Evolutionary conservation across 2,329 filamentous ascomycete species (phyloP).

Genomic region (Geosmithia putterillii): DNA sequence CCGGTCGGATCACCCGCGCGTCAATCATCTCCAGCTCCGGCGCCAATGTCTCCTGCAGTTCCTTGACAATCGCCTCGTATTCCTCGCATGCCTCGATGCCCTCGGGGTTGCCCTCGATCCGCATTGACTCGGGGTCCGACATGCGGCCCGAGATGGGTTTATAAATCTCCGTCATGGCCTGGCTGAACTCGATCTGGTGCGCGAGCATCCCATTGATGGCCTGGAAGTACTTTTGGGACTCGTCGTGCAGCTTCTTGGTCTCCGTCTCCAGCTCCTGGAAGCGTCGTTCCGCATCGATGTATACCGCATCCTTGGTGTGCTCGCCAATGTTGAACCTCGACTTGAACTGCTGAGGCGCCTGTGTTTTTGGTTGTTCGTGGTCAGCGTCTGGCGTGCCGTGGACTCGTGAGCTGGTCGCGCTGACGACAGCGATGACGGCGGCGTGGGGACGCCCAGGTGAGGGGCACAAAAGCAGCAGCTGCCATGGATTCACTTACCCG

Average conservation of each 20-base stretch:
- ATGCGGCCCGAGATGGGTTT: constrained; percentile 93
- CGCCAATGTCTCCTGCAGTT: constrained; percentile 75
- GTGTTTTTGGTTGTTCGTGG: not conserved
- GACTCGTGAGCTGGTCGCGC: not conserved
- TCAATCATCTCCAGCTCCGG: constrained; percentile 99
- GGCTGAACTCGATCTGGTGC: constrained; percentile 97
- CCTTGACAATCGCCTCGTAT: constrained; percentile 82
- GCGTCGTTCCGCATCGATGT: constrained; percentile 84
- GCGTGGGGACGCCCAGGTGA: constrained; percentile 11
- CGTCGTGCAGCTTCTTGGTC: constrained; percentile 93
- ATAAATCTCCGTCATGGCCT: constrained; percentile 93
- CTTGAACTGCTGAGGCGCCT: constrained; percentile 87
- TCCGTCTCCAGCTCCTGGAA: constrained; percentile 91
- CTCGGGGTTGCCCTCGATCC: constrained; percentile 77
- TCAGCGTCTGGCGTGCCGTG: not conserved
- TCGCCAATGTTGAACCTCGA: constrained; percentile 91
- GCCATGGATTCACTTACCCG: constrained; percentile 47
- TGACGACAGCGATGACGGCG: not conserved
- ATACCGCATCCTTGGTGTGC: constrained; percentile 87
- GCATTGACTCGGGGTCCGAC: constrained; percentile 78
- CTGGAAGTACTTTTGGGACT: constrained; percentile 94
- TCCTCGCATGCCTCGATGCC: constrained; percentile 94
- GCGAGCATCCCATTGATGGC: constrained; percentile 96
- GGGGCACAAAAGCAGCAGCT: constrained; percentile 13
- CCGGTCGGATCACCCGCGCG: constrained; percentile 76